Evolutionary conservation across 1,284 basidiomycete genomes (phyloP), one percentile per base, ranked within the genome.

Genomic region (Wallemia ichthyophaga): DNA sequence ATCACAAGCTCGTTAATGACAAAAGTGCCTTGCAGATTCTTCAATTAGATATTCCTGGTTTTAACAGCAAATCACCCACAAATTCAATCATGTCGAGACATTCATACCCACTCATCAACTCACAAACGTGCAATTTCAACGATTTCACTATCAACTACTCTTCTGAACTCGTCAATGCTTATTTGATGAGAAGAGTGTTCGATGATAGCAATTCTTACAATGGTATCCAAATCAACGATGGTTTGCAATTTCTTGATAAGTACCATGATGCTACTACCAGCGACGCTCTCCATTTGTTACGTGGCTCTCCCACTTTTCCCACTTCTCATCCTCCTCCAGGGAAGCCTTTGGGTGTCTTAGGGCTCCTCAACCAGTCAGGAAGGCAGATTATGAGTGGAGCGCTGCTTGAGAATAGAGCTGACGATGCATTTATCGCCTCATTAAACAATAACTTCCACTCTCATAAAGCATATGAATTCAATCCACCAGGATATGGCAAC

Each of bases 81-180:
- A 66, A 68, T 2, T 79, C 78, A 62, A 77, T 81, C 1, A 76
- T 82, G 59, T 48, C 37, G 5, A 48, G 37, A 21, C 37, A 48
- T 11, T 48, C 37, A 48, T 48, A 48, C 37, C 37, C 37, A 11
- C 37, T 48, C 37, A 48, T 48, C 37, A 48, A 48, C n/a, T 48
- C 37, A 11, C 5, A 5, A 21, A 48, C 37, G 11, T 94, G 95
- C 69, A 89, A 85, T 17, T 78, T 98, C 32, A 91, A 96, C 66
- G 87, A 95, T 64, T 89, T 98, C 71, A 87, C 83, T 69, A 76
- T 96, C 74, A 99, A 98, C 71, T 89, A 86, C 66, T 87, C 89
- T 58, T 86, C 89, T 65, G 91, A 98, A 21, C 3, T 48, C n/a
- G 13, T 48, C n/a, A 48, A 48, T 21, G 11, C 37, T 3, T 48